phyloP scores from a whole-genome alignment of 2,329 filamentous ascomycete genomes.

The Magnaporthiopsis incrustans region DNA sequence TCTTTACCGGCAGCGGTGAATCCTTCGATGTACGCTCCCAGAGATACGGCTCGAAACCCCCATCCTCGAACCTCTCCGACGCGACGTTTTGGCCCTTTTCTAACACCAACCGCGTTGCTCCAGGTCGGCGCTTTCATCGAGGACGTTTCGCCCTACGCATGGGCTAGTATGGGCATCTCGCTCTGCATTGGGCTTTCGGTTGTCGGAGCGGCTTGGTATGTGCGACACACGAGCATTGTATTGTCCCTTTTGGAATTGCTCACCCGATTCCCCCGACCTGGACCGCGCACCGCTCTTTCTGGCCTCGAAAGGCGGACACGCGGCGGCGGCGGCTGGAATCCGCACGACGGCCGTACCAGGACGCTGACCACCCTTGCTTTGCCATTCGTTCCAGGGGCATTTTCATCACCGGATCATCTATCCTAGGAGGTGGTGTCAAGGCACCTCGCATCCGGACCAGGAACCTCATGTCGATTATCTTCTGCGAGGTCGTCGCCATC shows the following conservation, averaged over 20 bases:
- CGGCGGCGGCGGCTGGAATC: background rate
- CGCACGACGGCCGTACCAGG: background rate
- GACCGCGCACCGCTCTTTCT: no score
- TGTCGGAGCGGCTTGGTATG: constrained; percentile 92
- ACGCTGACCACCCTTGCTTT: background rate
- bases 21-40: constrained; percentile 67
- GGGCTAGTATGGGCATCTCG: constrained; percentile 83
- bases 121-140: constrained; percentile 87
- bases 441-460: constrained; percentile 97
- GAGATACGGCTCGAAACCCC: constrained; percentile 19
- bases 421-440: constrained; percentile 92
- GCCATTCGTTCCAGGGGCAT: constrained; percentile 66
- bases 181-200: constrained; percentile 95
- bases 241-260: background rate
- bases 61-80: background rate
- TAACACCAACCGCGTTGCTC: constrained; percentile 27
- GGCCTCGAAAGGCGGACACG: background rate
- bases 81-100: constrained; percentile 16
- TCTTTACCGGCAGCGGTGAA: constrained; percentile 95
- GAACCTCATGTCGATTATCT: constrained; percentile 99
- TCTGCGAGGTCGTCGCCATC: constrained; percentile 99
- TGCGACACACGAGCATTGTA: constrained; percentile 7
- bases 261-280: background rate
- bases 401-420: constrained; percentile 95
- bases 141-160: constrained; percentile 86